Conservation (phyloP, 805 yeast species). For the Ogataea henricii region DNA sequence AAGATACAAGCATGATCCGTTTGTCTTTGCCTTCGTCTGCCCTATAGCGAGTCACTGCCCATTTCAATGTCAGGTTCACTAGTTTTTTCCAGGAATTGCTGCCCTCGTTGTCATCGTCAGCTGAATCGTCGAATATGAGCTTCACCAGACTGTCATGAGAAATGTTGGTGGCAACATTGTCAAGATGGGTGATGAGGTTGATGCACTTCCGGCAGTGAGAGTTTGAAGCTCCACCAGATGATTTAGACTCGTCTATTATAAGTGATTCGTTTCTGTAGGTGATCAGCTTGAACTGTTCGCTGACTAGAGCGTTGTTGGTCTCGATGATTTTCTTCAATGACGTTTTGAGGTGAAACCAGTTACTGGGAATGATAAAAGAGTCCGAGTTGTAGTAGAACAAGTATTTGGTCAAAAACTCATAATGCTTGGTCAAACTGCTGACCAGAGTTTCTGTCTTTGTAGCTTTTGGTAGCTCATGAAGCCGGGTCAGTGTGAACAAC, state of each 20-base stretch:
- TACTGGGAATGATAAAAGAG: slow-evolving; percentile 62
- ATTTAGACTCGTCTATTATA: slow-evolving; percentile 48
- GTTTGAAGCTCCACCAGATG: slow-evolving; percentile 13
- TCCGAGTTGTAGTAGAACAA: slow-evolving; percentile 55
- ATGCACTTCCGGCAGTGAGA: slow-evolving; percentile 21
- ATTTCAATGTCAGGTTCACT: slow-evolving; percentile 27
- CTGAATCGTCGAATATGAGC: slow-evolving; percentile 29
- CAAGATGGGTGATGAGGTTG: slow-evolving; percentile 30
- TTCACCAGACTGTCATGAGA: slow-evolving; percentile 22
- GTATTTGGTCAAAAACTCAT: slow-evolving; percentile 40
- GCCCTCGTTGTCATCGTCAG: slow-evolving; percentile 16
- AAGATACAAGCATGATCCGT: slow-evolving; percentile 28
- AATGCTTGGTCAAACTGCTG: slow-evolving; percentile 23
- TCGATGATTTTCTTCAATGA: slow-evolving; percentile 46
- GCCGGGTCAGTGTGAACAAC: slow-evolving; percentile 33
- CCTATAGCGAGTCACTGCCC: slow-evolving; percentile 34
- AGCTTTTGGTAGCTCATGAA: slow-evolving; percentile 22
- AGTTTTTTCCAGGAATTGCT: slow-evolving; percentile 30
- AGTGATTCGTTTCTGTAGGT: slow-evolving; percentile 72
- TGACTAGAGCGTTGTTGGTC: slow-evolving; percentile 33
- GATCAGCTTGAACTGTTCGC: slow-evolving; percentile 57
- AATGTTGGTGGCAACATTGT: slow-evolving; percentile 22
- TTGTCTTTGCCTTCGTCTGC: slow-evolving; percentile 13
- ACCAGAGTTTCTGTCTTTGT: slow-evolving; percentile 19
- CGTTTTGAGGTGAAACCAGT: slow-evolving; percentile 58